These are phyloP conservation scores for Botrytis hyacinthi DNA, from an alignment of 2,329 filamentous ascomycete species.

Conservation along the genomic window DNA sequence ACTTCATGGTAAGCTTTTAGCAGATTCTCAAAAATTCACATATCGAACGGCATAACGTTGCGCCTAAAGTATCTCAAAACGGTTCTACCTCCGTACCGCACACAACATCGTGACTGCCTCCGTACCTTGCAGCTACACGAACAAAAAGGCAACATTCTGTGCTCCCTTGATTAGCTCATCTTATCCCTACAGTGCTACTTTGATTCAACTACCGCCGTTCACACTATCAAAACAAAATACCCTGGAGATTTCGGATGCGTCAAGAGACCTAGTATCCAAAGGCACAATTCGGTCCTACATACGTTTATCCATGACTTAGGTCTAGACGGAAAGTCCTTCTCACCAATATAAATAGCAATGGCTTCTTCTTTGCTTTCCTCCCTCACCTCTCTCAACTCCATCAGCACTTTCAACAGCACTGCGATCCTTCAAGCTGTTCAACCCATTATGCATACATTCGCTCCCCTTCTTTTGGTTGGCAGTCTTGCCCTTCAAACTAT, in stretches of 20 bases:
- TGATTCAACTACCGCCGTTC: neutral
- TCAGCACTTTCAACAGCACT: conserved; percentile 29
- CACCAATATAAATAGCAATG: conserved; percentile 33
- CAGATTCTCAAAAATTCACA: neutral
- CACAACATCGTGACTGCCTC: conserved; percentile 15
- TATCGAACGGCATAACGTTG: neutral
- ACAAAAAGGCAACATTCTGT: neutral
- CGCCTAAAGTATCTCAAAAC: conserved; percentile 1
- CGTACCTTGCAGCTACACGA: conserved; percentile 20
- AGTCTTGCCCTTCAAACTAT: conserved; percentile 51
- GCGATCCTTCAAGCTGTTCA: conserved; percentile 21
- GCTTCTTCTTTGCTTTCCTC: conserved; percentile 25
- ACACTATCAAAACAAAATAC: neutral
- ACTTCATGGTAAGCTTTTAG: neutral
- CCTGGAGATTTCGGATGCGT: neutral
- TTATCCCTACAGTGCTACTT: neutral
- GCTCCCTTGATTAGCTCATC: neutral
- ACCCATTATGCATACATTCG: conserved; percentile 51
- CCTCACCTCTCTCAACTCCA: conserved; percentile 29
- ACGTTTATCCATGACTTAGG: neutral
- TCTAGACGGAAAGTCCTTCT: neutral
- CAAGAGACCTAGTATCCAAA: conserved; percentile 12
- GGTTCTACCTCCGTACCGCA: conserved; percentile 1
- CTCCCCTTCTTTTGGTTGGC: conserved; percentile 51
- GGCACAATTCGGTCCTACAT: conserved; percentile 25